Evolutionary conservation across 2,329 filamentous ascomycete genomes (phyloP), one percentile per base, ranked within the genome.

Genomic region (Monilinia polystroma): DNA sequence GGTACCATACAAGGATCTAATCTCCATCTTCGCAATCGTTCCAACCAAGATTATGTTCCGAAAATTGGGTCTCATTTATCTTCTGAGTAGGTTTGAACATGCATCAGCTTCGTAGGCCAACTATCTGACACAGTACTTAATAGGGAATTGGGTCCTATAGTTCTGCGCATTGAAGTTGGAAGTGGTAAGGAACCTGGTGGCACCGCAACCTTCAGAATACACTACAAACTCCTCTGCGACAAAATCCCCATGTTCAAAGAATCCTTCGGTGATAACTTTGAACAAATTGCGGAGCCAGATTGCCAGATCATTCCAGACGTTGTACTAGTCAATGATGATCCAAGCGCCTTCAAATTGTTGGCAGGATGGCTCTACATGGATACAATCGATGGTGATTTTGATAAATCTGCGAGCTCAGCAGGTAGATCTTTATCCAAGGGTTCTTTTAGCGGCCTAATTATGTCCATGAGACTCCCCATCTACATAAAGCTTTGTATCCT

Each of bases 401-500:
- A 29, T 8, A 59, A 35, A 1, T 16, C n/a, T 35, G 20, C 57
- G 4, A 49, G 29, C 2, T n/a, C 43, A 16, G 18, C 57, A 2
- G 20, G n/a, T 26, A 14, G 12, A 12, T 51, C 5, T 0, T 14
- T 43, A 5, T 10, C 11, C 20, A 59, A 35, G 11, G 29, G 18
- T n/a, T 59, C 57, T 2, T 23, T 59, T 26, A 14, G n/a, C 10
- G 57, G 57, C 20, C 29, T 59, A 0, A 20, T 49, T 4, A 59
- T n/a, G 26, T 59, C 57, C 2, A 59, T 59, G 18, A 59, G 35
- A 3, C 57, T 59, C n/a, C 57, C 57, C 3, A 59, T 59, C 4
- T 47, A 49, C 18, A 20, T 59, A 3, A 59, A 59, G 4, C 57
- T 59, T 6, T 59, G 43, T 1, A 49, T 59, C 8, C 11, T 59